Evolutionary conservation across 331 rosid genomes (phyloP), one percentile per base, ranked within the genome.

Genomic region (Acacia pycnantha): DNA sequence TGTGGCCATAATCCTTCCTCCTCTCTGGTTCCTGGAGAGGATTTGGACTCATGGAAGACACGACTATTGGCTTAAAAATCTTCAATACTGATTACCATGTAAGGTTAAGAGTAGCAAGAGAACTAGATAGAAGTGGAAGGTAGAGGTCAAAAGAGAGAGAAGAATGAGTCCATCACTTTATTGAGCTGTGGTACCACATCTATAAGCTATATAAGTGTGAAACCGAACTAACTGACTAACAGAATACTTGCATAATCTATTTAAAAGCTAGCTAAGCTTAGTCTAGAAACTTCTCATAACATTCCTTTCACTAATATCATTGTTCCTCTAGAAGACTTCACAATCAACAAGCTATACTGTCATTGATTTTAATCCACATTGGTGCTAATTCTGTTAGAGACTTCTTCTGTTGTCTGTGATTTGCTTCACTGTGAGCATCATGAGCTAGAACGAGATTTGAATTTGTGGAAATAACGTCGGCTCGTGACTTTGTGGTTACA

Each of bases 401-500:
- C 27, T 24, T 41, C 26, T 27, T 56, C 11, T 16, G 4, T 10
- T 21, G 69, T 26, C 61, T 5, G 29, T 71, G 41, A 74, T 79
- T 51, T 33, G 73, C 50, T 29, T 18, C 76, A 6, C 40, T 48
- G 29, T 22, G 68, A 8, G 46, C 56, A 73, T 33, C 66, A n/a
- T 21, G 53, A 59, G 53, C 54, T 47, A 73, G 43, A 72, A 58
- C 14, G 27, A 44, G 46, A n/a, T 35, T 14, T 58, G 7, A 31
- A 56, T 26, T 76, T 48, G 68, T 37, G 61, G 77, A 59, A 56
- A 77, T 7, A 29, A 86, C 76, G 14, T 72, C 54, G 50, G 11
- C 43, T 48, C 65, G 35, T 40, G 50, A 19, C 40, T 33, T 68
- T 67, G 22, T 84, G 80, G 66, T 75, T 82, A 68, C 88, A 96